Conservation (phyloP, 169 alveolate species). For the Cryptosporidium tyzzeri region DNA sequence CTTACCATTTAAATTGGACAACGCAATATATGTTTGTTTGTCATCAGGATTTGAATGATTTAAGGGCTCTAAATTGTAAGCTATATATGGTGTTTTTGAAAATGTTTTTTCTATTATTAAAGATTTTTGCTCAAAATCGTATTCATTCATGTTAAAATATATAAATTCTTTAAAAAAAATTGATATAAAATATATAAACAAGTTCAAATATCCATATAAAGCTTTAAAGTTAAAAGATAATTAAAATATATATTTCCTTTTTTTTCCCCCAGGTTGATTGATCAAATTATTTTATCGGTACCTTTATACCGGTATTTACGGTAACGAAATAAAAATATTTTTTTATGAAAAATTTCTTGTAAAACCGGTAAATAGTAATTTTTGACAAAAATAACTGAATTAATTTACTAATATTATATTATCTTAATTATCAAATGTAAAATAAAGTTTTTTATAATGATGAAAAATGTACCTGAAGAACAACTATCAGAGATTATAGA, state of each 20-base stretch:
- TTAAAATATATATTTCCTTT: not conserved
- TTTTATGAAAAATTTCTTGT: not conserved
- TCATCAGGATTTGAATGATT: conserved; percentile 17
- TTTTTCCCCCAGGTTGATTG: not conserved
- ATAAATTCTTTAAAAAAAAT: not conserved
- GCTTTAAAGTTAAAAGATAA: not conserved
- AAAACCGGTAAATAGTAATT: conserved; percentile 14
- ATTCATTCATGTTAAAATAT: not conserved
- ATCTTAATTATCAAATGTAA: not conserved
- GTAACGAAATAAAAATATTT: not conserved
- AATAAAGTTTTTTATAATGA: not conserved
- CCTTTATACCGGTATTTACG: not conserved
- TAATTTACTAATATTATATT: no score
- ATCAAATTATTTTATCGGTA: not conserved
- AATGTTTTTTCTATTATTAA: conserved; percentile 28
- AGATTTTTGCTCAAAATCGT: not conserved
- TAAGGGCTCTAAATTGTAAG: conserved; percentile 22
- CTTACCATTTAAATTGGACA: conserved; percentile 14
- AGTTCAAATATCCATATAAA: not conserved
- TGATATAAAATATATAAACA: not conserved
- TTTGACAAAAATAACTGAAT: not conserved
- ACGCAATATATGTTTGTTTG: conserved; percentile 39
- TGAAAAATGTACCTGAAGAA: not conserved
- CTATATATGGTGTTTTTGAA: conserved; percentile 45
- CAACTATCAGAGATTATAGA: conserved; percentile 17